A percentile compares a stretch with the other conserved stretches of the same genome.
These are phyloP conservation scores for Dictyostelium firmibasis DNA, from an alignment of 78 protist species.

Conservation along the genomic window DNA sequence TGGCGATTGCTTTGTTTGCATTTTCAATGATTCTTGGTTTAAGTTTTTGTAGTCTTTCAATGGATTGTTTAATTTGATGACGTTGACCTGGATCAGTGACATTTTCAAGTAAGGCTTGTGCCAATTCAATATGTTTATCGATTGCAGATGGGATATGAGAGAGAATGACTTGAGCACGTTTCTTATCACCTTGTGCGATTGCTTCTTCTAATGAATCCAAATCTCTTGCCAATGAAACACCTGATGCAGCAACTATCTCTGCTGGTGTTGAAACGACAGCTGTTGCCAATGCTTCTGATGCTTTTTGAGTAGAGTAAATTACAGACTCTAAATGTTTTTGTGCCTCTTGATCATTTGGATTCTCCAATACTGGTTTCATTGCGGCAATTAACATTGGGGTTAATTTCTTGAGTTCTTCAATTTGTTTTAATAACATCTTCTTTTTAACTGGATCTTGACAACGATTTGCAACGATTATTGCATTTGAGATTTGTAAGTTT, in stretches of 20 bases:
- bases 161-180: conserved; percentile 24
- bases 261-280: conserved; percentile 56
- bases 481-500: conserved; percentile 67
- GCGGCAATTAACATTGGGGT: conserved; percentile 68
- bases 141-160: conserved; percentile 26
- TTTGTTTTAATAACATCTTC: conserved; percentile 63
- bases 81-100: conserved; percentile 45
- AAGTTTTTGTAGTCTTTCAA: conserved; percentile 9
- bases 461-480: conserved; percentile 56
- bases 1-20: conserved; percentile 24
- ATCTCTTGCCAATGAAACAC: conserved; percentile 53
- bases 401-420: conserved; percentile 60
- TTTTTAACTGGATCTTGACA: conserved; percentile 77
- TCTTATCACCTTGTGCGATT: conserved; percentile 26
- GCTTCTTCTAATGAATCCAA: conserved; percentile 55
- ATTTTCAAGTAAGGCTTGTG: conserved; percentile 14
- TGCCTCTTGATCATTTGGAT: conserved; percentile 52
- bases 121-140: conserved; percentile 61
- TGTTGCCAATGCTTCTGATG: conserved; percentile 36
- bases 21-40: conserved; percentile 58
- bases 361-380: conserved; percentile 61
- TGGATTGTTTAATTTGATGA: conserved; percentile 49
- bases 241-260: conserved; percentile 67
- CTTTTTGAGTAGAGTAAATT: conserved; percentile 59
- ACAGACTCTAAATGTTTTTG: conserved; percentile 35